Evolutionary conservation across 1,284 basidiomycete species (phyloP).

Genomic region (Kalmanozyma brasiliensis): DNA sequence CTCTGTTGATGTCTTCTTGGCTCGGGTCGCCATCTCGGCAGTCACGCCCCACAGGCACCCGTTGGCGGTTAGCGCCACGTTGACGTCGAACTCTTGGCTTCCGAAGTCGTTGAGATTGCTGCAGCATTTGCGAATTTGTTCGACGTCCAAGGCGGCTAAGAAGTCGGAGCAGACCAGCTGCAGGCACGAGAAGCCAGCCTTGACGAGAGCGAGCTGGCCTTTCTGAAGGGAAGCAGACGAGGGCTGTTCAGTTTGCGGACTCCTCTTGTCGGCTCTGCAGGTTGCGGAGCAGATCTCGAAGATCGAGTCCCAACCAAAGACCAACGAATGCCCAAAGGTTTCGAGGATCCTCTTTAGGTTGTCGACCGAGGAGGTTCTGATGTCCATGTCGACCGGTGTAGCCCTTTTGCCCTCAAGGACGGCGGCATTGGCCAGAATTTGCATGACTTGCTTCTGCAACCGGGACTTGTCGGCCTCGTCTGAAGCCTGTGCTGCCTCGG

Average conservation of each 20-base stretch:
- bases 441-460: constrained; percentile 83
- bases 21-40: constrained; percentile 56
- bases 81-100: constrained; percentile 85
- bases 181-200: constrained; percentile 91
- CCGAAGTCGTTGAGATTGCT: constrained; percentile 89
- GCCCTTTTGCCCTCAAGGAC: constrained; percentile 72
- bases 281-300: constrained; percentile 76
- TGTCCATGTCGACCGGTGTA: constrained; percentile 72
- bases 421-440: constrained; percentile 83
- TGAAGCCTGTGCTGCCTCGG: constrained; percentile 70
- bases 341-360: constrained; percentile 86
- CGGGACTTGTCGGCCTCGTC: constrained; percentile 71
- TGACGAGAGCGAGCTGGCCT: constrained; percentile 71
- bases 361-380: constrained; percentile 86
- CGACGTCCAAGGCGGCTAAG: constrained; percentile 80
- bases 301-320: constrained; percentile 90
- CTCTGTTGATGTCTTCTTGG: constrained; percentile 12
- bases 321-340: constrained; percentile 86
- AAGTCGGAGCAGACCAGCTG: constrained; percentile 91
- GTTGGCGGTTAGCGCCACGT: constrained; percentile 83
- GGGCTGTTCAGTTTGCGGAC: constrained; percentile 54
- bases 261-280: constrained; percentile 33
- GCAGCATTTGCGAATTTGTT: constrained; percentile 87
- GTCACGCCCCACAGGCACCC: constrained; percentile 64
- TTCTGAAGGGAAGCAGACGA: constrained; percentile 57